phyloP scores from a whole-genome alignment of 1,284 basidiomycete genomes.

The Trichosporon sp. region DNA sequence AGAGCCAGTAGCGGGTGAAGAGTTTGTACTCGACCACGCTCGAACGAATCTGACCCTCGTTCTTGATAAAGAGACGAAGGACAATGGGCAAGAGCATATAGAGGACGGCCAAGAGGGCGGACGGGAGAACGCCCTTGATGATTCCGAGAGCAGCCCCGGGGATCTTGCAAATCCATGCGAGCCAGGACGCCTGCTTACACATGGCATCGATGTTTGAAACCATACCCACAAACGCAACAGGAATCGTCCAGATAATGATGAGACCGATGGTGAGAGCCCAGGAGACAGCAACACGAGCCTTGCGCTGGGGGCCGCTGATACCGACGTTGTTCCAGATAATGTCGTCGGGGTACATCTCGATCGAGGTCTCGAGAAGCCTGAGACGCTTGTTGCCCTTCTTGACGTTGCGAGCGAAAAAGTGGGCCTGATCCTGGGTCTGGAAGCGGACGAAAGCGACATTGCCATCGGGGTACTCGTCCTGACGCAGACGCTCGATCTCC shows the following conservation, averaged over 20 bases:
- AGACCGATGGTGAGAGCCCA: constrained; percentile 54
- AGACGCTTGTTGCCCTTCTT: constrained; percentile 48
- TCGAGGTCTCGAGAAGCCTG: constrained; percentile 55
- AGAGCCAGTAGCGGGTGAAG: constrained; percentile 87
- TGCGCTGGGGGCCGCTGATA: constrained; percentile 53
- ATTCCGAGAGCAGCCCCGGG: constrained; percentile 62
- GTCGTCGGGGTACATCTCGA: constrained; percentile 67
- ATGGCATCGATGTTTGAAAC: constrained; percentile 76
- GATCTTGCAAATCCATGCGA: constrained; percentile 68
- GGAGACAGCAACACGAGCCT: constrained; percentile 49
- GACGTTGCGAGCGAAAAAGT: constrained; percentile 58
- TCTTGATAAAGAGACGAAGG: constrained; percentile 51
- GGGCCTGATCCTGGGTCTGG: constrained; percentile 61
- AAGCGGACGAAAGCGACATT: constrained; percentile 81
- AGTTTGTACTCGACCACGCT: constrained; percentile 81
- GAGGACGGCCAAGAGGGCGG: constrained; percentile 75
- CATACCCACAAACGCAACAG: constrained; percentile 76
- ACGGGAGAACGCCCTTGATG: constrained; percentile 83
- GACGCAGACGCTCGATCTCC: constrained; percentile 52
- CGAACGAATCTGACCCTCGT: constrained; percentile 48
- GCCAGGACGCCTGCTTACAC: constrained; percentile 53
- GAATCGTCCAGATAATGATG: constrained; percentile 53
- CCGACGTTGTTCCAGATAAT: constrained; percentile 77
- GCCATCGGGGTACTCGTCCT: constrained; percentile 44
- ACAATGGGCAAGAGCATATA: constrained; percentile 88